Percentiles rank a stretch among this genome's conserved stretches.
phyloP scores from a whole-genome alignment of 768 basidiomycete species.

The Panellus pusillus region DNA sequence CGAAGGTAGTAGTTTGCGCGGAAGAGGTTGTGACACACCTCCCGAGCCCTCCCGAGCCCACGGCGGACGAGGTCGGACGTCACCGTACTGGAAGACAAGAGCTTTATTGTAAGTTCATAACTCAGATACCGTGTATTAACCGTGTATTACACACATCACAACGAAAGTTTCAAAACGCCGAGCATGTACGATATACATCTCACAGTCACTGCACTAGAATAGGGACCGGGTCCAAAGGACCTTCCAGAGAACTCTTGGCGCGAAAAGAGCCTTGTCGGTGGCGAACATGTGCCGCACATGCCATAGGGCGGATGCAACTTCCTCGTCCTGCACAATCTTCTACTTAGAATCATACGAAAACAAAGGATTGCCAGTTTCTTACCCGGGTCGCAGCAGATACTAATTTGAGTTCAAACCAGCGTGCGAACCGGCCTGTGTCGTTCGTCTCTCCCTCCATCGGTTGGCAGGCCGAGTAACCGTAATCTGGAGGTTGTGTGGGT shows the following conservation, averaged over 20 bases:
- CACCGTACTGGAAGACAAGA: too few relatives aligned
- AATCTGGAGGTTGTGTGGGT: constrained; percentile 5
- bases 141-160: too few relatives aligned
- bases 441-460: constrained; percentile 16
- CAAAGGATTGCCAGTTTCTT: background rate
- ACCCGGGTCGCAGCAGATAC: constrained; percentile 3
- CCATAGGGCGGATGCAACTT: constrained; percentile 18
- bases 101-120: too few relatives aligned
- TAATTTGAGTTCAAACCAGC: constrained; percentile 7
- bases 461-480: constrained; percentile 10
- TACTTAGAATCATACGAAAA: background rate
- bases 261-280: constrained; percentile 13
- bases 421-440: background rate
- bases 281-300: constrained; percentile 25
- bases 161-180: too few relatives aligned
- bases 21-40: too few relatives aligned
- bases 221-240: constrained; percentile 5
- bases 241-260: constrained; percentile 13
- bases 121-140: too few relatives aligned
- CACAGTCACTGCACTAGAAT: background rate
- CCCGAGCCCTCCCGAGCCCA: too few relatives aligned
- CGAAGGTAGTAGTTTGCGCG: too few relatives aligned
- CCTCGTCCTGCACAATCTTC: constrained; percentile 7
- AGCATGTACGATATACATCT: too few relatives aligned
- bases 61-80: too few relatives aligned